A percentile compares a stretch with the other conserved stretches of the same genome.
phyloP scores from a whole-genome alignment of 306 rosid genomes.

The Alnus glutinosa region DNA sequence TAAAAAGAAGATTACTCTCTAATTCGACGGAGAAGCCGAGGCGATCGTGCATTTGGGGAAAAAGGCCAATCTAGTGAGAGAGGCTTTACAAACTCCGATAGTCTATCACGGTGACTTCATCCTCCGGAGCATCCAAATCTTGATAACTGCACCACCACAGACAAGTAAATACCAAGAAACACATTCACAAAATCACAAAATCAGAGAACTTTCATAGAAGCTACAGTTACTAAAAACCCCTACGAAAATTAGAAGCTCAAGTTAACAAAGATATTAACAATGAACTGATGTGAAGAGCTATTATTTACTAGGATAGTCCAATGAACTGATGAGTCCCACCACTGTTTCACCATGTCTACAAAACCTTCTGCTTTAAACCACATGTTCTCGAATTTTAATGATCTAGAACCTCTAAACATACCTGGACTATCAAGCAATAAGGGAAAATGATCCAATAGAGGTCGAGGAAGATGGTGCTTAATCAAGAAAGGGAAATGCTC shows the following conservation, averaged over 20 bases:
- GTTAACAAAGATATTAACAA: neutral
- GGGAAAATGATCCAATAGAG: too few relatives aligned
- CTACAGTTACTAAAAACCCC: neutral
- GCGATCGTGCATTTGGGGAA: neutral
- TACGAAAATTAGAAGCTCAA: neutral
- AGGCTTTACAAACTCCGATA: conserved; percentile 80
- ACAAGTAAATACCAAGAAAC: neutral
- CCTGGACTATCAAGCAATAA: too few relatives aligned
- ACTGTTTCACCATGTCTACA: too few relatives aligned
- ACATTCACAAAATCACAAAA: conserved; percentile 8
- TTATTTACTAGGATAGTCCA: too few relatives aligned
- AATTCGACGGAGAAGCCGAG: conserved; percentile 13
- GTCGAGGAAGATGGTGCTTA: too few relatives aligned
- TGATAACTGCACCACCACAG: conserved; percentile 68
- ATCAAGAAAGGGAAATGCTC: too few relatives aligned
- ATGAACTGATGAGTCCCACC: too few relatives aligned
- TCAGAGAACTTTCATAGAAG: neutral
- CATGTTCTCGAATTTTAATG: too few relatives aligned
- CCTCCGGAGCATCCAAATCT: conserved; percentile 96
- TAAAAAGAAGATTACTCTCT: conserved; percentile 14
- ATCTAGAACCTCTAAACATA: too few relatives aligned
- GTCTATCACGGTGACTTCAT: conserved; percentile 97
- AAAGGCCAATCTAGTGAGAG: conserved; percentile 14
- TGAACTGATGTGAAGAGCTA: too few relatives aligned
- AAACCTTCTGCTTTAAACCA: too few relatives aligned